Evolutionary conservation across 2,329 filamentous ascomycete species (phyloP).

Genomic region (Curvularia spicifera): DNA sequence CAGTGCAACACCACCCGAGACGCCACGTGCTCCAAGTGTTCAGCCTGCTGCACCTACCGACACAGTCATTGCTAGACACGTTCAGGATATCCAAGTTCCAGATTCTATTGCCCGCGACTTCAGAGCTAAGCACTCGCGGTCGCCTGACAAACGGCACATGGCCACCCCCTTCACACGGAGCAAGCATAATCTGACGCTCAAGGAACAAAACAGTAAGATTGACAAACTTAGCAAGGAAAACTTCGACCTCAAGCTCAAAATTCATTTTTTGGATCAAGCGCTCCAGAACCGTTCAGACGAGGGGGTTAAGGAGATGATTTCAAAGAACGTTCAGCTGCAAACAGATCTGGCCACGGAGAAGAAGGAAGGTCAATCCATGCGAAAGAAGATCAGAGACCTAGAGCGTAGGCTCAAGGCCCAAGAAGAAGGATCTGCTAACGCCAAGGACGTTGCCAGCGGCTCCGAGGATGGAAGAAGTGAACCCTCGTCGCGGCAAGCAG

Average conservation of each 20-base stretch:
- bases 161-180: conserved; percentile 48
- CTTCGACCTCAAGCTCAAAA: conserved; percentile 61
- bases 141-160: conserved; percentile 62
- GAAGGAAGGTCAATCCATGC: conserved; percentile 85
- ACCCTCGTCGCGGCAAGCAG: conserved; percentile 64
- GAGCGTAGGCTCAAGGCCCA: conserved; percentile 75
- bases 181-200: conserved; percentile 73
- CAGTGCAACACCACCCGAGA: conserved; percentile 64
- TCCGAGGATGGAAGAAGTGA: conserved; percentile 62
- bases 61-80: conserved; percentile 84
- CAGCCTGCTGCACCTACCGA: conserved; percentile 72
- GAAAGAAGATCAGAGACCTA: conserved; percentile 81
- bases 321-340: conserved; percentile 94
- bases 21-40: conserved; percentile 67
- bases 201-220: conserved; percentile 97
- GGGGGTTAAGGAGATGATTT: conserved; percentile 96
- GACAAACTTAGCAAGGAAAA: conserved; percentile 97
- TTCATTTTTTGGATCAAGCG: conserved; percentile 82
- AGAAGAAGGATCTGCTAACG: conserved; percentile 57
- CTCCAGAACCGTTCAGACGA: conserved; percentile 93
- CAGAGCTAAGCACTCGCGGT: conserved; percentile 72
- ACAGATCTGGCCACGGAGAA: conserved; percentile 87
- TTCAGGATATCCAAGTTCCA: conserved; percentile 88
- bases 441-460: conserved; percentile 52
- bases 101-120: conserved; percentile 88